A percentile compares a stretch with the other conserved stretches of the same genome.
These are phyloP conservation scores for Calocybe gangraenosa DNA, from an alignment of 768 basidiomycete genomes.

Conservation along the genomic window DNA sequence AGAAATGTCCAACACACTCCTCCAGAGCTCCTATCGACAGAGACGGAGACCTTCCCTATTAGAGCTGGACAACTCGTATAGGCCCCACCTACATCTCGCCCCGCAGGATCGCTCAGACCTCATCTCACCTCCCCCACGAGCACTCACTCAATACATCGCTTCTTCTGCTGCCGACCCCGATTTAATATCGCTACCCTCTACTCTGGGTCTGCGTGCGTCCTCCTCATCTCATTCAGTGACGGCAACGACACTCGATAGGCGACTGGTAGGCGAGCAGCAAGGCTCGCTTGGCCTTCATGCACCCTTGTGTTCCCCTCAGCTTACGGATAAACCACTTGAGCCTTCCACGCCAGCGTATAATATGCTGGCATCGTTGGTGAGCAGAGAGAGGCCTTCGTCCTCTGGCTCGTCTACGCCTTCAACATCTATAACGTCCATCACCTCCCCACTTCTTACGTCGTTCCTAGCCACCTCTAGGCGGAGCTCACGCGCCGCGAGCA, in stretches of 20 bases:
- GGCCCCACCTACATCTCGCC: constrained; percentile 48
- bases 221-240: constrained; percentile 23
- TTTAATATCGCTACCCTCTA: constrained; percentile 62
- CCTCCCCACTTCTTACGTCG: constrained; percentile 17
- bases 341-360: constrained; percentile 55
- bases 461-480: constrained; percentile 29
- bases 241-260: not conserved
- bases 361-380: constrained; percentile 57
- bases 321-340: constrained; percentile 35
- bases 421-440: constrained; percentile 23
- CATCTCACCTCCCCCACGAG: constrained; percentile 66
- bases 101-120: constrained; percentile 49
- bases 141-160: constrained; percentile 70
- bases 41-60: constrained; percentile 45
- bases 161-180: constrained; percentile 45
- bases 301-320: constrained; percentile 22
- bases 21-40: constrained; percentile 57
- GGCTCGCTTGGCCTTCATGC: constrained; percentile 13
- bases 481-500: constrained; percentile 28
- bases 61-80: constrained; percentile 26
- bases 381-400: constrained; percentile 20
- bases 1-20: constrained; percentile 78
- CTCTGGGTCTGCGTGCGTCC: constrained; percentile 55
- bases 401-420: constrained; percentile 29
- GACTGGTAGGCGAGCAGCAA: constrained; percentile 3